phyloP scores from a whole-genome alignment of 257 asterid genomes.

The Solanum peruvianum region DNA sequence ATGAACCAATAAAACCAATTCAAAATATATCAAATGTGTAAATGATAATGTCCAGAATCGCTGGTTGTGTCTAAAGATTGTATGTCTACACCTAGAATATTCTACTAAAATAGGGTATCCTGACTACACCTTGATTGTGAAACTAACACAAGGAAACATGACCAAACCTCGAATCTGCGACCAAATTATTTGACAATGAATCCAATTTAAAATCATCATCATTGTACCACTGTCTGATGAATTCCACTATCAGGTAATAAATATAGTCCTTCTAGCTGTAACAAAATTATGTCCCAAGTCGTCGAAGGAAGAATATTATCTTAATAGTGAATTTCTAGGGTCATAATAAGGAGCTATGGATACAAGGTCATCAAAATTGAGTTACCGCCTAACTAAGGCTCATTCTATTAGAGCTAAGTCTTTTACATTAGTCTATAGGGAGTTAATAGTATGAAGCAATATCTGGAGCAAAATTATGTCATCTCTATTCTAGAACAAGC shows the following conservation, averaged over 20 bases:
- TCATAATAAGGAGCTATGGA: background rate
- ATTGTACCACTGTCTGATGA: background rate
- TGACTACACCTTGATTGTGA: background rate
- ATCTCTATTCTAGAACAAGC: background rate
- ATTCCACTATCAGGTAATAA: background rate
- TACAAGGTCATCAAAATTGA: background rate
- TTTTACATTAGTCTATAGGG: background rate
- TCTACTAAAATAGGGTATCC: background rate
- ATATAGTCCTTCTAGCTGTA: background rate
- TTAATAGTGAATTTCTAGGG: background rate
- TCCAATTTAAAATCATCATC: background rate
- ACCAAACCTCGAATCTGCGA: background rate
- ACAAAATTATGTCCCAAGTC: background rate
- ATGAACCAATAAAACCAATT: background rate
- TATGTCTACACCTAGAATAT: background rate
- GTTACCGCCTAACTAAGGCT: background rate
- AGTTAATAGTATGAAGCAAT: background rate
- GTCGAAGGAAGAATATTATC: background rate
- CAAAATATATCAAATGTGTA: background rate
- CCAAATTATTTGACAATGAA: background rate
- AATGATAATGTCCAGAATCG: background rate
- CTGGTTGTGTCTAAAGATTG: background rate
- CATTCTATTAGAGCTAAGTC: background rate
- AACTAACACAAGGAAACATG: background rate
- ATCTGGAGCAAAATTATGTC: background rate